Conservation (phyloP, 306 rosid species). For the Argentina anserina region DNA sequence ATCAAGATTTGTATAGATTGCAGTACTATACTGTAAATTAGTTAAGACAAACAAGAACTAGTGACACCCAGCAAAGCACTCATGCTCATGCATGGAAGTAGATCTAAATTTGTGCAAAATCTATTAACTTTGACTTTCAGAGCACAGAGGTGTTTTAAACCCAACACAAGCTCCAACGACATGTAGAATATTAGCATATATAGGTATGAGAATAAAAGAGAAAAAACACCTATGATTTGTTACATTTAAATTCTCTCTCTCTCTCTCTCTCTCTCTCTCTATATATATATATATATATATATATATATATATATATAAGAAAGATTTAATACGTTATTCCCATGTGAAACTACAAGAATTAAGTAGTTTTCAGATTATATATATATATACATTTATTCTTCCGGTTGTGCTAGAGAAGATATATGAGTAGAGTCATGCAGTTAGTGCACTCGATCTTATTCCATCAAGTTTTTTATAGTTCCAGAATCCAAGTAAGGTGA, state of each 20-base stretch:
- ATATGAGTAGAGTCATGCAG: no score
- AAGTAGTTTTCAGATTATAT: not conserved
- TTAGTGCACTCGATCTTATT: not conserved
- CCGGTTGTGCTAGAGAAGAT: not conserved
- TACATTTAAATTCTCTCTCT: no score
- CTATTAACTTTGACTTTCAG: not conserved
- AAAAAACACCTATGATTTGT: not conserved
- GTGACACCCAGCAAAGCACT: not conserved
- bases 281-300: no score
- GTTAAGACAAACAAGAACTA: not conserved
- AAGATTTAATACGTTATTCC: not conserved
- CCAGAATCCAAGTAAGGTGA: not conserved
- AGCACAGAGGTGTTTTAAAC: not conserved
- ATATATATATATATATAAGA: no score
- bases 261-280: no score
- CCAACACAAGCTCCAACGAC: not conserved
- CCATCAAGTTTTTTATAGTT: not conserved
- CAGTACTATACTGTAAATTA: not conserved
- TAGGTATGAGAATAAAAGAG: not conserved
- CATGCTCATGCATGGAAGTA: not conserved
- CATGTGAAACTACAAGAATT: not conserved
- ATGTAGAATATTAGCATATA: not conserved
- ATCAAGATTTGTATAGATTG: conserved; percentile 3
- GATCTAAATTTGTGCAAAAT: conserved; percentile 24
- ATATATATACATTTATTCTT: not conserved